Evolutionary conservation across 768 basidiomycete species (phyloP).

Genomic region (Dentipellis sp.): DNA sequence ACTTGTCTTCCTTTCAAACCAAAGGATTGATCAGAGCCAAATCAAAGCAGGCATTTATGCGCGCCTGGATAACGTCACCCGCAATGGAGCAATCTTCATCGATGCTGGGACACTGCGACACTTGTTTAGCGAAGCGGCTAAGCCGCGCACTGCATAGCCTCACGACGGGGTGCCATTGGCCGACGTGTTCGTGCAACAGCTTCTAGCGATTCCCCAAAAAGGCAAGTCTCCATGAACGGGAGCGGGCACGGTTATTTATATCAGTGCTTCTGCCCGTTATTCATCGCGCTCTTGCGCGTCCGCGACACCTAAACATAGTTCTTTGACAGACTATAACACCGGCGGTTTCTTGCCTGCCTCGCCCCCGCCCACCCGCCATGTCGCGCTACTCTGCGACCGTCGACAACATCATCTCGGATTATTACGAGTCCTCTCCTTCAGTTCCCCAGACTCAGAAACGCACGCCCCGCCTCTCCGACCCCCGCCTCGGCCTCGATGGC

Average conservation of each 20-base stretch:
- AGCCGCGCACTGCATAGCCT: too few relatives aligned
- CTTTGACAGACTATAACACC: neutral
- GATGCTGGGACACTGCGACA: too few relatives aligned
- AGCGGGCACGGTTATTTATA: neutral
- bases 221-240: neutral
- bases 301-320: neutral
- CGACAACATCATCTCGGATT: slow-evolving; percentile 7
- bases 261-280: neutral
- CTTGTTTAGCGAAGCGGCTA: too few relatives aligned
- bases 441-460: slow-evolving; percentile 9
- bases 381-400: slow-evolving; percentile 1
- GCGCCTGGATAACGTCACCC: too few relatives aligned
- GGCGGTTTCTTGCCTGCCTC: neutral
- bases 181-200: neutral
- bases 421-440: slow-evolving; percentile 8
- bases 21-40: too few relatives aligned
- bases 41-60: too few relatives aligned
- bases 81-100: too few relatives aligned
- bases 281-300: neutral
- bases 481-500: neutral
- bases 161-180: too few relatives aligned
- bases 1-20: too few relatives aligned
- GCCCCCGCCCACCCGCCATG: slow-evolving; percentile 2
- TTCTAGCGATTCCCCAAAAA: neutral
- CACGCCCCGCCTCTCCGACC: slow-evolving; percentile 11